phyloP scores from a whole-genome alignment of 352 stramenopile genomes.

The Achlya hypogyna region DNA sequence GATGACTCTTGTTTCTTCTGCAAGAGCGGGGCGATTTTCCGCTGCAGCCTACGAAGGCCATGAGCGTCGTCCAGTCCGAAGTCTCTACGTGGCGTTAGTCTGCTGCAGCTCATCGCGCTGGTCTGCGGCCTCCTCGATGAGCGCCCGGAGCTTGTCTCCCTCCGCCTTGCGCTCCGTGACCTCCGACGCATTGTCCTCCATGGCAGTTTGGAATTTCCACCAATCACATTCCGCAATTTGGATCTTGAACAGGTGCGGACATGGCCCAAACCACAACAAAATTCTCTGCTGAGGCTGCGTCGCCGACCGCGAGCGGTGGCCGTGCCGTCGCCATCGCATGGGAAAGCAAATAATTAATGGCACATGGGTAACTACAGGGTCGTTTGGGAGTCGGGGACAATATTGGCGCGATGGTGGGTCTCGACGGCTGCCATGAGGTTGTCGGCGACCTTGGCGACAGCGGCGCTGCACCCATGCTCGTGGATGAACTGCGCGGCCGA shows the following conservation, averaged over 20 bases:
- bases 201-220: background rate
- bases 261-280: no score
- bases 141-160: constrained; percentile 26
- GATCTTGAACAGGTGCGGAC: background rate
- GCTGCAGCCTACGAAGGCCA: constrained; percentile 42
- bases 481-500: background rate
- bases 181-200: background rate
- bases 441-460: background rate
- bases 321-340: no score
- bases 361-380: background rate
- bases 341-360: constrained; percentile 14
- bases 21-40: constrained; percentile 54
- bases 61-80: background rate
- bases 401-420: constrained; percentile 1
- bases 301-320: no score
- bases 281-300: no score
- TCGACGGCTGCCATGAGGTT: background rate
- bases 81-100: constrained; percentile 50
- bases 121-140: constrained; percentile 44
- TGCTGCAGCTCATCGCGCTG: constrained; percentile 59
- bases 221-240: background rate
- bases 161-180: background rate
- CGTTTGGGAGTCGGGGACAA: background rate
- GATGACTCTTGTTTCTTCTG: constrained; percentile 48
- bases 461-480: background rate